These are phyloP conservation scores for Ustulina deusta DNA, from an alignment of 2,329 filamentous ascomycete genomes.

Conservation along the genomic window DNA sequence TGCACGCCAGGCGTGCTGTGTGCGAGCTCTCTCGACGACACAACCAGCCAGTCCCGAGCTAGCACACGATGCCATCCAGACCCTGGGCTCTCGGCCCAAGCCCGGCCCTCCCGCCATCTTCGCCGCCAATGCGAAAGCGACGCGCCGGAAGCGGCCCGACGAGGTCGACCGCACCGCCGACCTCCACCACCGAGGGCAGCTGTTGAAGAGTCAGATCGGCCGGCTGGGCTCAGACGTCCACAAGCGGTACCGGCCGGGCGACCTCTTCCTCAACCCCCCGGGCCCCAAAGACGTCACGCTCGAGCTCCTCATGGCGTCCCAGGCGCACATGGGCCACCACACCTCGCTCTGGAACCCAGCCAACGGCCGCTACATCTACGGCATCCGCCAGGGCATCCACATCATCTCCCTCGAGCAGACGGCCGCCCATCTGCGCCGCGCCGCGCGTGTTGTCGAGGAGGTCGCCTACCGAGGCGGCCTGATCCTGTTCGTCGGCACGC, in stretches of 20 bases:
- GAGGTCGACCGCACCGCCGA: conserved; percentile 51
- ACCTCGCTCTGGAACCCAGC: conserved; percentile 94
- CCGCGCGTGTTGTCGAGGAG: conserved; percentile 90
- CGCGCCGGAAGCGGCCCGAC: conserved; percentile 40
- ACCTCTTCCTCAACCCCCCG: conserved; percentile 79
- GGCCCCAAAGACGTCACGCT: conserved; percentile 84
- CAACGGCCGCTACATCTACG: conserved; percentile 94
- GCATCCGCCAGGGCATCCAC: conserved; percentile 87
- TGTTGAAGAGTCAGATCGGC: conserved; percentile 60
- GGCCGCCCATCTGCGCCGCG: conserved; percentile 88
- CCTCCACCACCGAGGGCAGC: conserved; percentile 53
- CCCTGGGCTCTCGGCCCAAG: conserved; percentile 32
- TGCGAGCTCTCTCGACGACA: conserved; percentile 56
- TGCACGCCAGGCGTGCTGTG: conserved; percentile 53
- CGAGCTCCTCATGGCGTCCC: conserved; percentile 88
- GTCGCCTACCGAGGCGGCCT: conserved; percentile 85
- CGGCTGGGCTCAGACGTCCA: conserved; percentile 63
- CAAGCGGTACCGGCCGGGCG: conserved; percentile 72
- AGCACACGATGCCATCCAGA: conserved; percentile 40
- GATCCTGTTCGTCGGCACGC: conserved; percentile 90
- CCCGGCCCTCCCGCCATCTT: conserved; percentile 45
- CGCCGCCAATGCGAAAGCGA: conserved; percentile 39
- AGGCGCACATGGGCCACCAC: conserved; percentile 90
- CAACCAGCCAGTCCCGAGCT: conserved; percentile 44
- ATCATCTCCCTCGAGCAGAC: conserved; percentile 93